Evolutionary conservation across 345 rosid genomes (phyloP).

Genomic region (Murraya koenigii): DNA sequence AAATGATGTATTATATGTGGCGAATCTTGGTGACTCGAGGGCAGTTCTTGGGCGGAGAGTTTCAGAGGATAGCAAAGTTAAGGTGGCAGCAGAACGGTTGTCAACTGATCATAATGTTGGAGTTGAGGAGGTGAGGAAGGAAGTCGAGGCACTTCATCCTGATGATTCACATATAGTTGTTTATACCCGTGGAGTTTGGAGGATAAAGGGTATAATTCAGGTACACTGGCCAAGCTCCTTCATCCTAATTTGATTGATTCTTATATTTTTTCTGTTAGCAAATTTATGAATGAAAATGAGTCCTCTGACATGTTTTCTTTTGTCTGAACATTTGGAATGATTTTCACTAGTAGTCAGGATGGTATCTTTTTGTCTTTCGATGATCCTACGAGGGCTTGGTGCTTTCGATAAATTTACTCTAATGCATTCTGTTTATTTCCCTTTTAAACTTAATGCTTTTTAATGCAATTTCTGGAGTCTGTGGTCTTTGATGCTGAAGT

Average conservation of each 20-base stretch:
- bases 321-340: not conserved
- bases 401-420: not conserved
- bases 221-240: constrained; percentile 28
- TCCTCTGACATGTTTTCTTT: not conserved
- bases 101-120: constrained; percentile 96
- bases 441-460: not conserved
- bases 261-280: not conserved
- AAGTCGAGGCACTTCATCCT: constrained; percentile 93
- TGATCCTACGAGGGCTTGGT: not conserved
- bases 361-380: not conserved
- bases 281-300: not conserved
- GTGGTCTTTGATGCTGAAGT: not conserved
- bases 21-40: constrained; percentile 95
- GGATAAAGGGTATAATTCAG: constrained; percentile 98
- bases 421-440: not conserved
- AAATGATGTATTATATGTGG: constrained; percentile 66
- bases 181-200: constrained; percentile 86
- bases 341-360: not conserved
- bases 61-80: constrained; percentile 31
- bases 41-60: constrained; percentile 80
- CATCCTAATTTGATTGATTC: not conserved
- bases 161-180: constrained; percentile 92
- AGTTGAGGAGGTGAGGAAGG: constrained; percentile 89
- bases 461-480: not conserved
- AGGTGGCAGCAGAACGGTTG: constrained; percentile 74